Conservation (phyloP, 1,284 basidiomycete species). For the Fomitopsis palustris region DNA sequence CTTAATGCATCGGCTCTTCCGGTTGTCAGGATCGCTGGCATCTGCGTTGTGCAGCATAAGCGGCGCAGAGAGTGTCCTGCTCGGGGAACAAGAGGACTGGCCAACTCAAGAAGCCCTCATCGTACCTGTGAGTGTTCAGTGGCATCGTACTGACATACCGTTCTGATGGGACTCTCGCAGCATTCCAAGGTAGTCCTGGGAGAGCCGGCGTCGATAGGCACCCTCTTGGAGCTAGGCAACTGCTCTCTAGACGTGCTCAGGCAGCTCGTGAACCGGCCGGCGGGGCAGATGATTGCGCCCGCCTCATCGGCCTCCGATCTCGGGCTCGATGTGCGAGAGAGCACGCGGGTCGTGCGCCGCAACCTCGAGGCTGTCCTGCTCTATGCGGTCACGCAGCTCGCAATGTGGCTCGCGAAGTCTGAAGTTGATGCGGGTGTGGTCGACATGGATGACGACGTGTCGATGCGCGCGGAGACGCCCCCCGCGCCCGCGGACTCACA, state of each 20-base stretch:
- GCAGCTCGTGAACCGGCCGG: conserved; percentile 53
- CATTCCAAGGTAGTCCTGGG: conserved; percentile 78
- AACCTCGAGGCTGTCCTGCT: conserved; percentile 69
- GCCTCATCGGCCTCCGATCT: conserved; percentile 34
- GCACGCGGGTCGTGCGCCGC: conserved; percentile 49
- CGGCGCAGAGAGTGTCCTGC: conserved; percentile 64
- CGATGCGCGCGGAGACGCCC: conserved; percentile 22
- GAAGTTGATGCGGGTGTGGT: conserved; percentile 47
- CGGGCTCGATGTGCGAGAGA: conserved; percentile 55
- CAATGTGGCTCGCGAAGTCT: conserved; percentile 68
- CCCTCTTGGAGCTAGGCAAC: conserved; percentile 72
- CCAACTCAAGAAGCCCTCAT: conserved; percentile 63
- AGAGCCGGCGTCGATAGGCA: conserved; percentile 77
- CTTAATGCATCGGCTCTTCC: conserved; percentile 67
- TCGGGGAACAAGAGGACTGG: conserved; percentile 69
- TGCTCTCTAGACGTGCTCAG: conserved; percentile 67
- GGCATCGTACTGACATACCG: background rate
- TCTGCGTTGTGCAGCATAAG: conserved; percentile 71
- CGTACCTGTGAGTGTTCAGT: conserved; percentile 58
- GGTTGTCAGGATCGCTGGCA: conserved; percentile 65
- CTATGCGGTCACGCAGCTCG: conserved; percentile 77
- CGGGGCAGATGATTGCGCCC: conserved; percentile 47
- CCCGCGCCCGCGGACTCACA: conserved; percentile 22
- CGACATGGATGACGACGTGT: conserved; percentile 39
- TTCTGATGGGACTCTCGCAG: conserved; percentile 35